Evolutionary conservation across 441 rosid genomes (phyloP).

Genomic region (Arabidopsis hybrid): DNA sequence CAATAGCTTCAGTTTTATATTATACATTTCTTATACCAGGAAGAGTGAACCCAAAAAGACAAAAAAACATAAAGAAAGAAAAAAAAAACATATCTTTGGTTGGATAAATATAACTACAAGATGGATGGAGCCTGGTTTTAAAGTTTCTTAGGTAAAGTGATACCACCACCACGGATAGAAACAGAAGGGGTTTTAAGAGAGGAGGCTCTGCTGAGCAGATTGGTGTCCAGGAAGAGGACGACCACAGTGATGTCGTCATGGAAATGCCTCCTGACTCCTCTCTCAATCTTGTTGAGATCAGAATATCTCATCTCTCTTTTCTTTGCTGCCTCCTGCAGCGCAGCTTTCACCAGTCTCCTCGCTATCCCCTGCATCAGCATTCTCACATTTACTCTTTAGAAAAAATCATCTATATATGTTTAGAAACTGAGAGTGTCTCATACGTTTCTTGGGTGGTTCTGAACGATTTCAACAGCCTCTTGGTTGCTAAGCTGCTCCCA

Average conservation of each 20-base stretch:
- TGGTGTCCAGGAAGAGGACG: slow-evolving; percentile 67
- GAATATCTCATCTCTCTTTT: slow-evolving; percentile 90
- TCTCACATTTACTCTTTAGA: background rate
- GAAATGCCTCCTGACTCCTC: slow-evolving; percentile 80
- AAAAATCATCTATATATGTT: background rate
- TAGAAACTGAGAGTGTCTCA: background rate
- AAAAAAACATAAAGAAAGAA: slow-evolving; percentile 16
- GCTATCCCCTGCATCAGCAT: slow-evolving; percentile 67
- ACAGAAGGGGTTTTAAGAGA: slow-evolving; percentile 57
- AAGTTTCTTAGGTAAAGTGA: slow-evolving; percentile 54
- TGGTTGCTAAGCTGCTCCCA: slow-evolving; percentile 19
- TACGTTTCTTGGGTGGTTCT: slow-evolving; percentile 21
- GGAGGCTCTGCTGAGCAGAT: slow-evolving; percentile 65
- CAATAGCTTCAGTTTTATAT: slow-evolving; percentile 25
- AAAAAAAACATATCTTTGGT: slow-evolving; percentile 13
- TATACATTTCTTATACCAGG: slow-evolving; percentile 20
- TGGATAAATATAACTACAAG: slow-evolving; percentile 43
- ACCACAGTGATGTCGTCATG: slow-evolving; percentile 84
- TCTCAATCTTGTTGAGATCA: slow-evolving; percentile 80
- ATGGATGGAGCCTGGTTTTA: slow-evolving; percentile 51
- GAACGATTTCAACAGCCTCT: slow-evolving; percentile 22
- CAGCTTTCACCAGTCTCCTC: slow-evolving; percentile 71
- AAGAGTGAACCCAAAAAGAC: background rate
- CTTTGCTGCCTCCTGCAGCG: slow-evolving; percentile 77
- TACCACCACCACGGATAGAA: slow-evolving; percentile 75